Evolutionary conservation across 345 rosid genomes (phyloP).

Genomic region (Raphanus sativus): DNA sequence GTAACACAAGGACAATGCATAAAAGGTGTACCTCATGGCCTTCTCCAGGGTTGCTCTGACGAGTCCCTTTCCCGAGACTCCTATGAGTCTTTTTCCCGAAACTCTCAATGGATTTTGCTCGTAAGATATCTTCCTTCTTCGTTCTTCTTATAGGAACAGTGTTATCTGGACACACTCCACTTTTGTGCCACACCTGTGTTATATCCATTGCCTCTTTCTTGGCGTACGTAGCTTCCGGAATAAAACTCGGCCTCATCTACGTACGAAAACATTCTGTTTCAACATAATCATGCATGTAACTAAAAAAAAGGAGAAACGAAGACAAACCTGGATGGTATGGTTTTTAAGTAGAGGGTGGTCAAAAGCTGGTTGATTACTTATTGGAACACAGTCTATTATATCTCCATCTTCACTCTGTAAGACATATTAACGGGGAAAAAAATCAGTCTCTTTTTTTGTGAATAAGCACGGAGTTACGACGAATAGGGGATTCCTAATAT

Average conservation of each 20-base stretch:
- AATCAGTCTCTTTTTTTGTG: not conserved
- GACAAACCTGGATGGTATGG: slow-evolving; percentile 34
- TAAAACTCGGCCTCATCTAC: not conserved
- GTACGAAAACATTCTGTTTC: not conserved
- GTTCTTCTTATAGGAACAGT: not conserved
- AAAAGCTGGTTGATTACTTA: slow-evolving; percentile 37
- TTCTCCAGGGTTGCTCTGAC: not conserved
- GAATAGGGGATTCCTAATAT: not conserved
- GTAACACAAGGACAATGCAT: not conserved
- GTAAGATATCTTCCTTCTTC: not conserved
- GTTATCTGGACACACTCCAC: not conserved
- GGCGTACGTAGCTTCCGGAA: not conserved
- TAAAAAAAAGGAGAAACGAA: not conserved
- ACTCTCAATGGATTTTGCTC: not conserved
- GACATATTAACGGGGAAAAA: not conserved
- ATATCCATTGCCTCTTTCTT: not conserved
- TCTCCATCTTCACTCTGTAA: not conserved
- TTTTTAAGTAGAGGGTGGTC: slow-evolving; percentile 42
- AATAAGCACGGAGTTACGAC: not conserved
- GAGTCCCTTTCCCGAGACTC: slow-evolving; percentile 19
- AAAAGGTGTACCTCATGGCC: not conserved
- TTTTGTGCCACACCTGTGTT: not conserved
- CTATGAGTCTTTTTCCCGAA: not conserved
- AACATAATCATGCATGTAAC: not conserved
- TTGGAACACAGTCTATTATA: not conserved